These are phyloP conservation scores for Plenodomus tracheiphilus DNA, from an alignment of 2,329 filamentous ascomycete genomes.

Conservation along the genomic window DNA sequence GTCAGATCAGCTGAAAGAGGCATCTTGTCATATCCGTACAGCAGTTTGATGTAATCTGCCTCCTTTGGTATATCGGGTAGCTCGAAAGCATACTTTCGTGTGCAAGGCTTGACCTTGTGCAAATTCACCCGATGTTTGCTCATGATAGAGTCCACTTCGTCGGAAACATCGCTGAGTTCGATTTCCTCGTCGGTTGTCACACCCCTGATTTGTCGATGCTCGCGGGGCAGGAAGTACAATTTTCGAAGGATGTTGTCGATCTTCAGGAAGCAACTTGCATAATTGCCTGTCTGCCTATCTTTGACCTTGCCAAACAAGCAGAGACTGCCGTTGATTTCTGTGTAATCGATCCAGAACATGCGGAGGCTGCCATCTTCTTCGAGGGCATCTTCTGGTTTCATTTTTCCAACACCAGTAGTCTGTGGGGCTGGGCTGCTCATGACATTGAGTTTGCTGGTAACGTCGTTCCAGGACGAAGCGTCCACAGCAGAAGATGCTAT, in stretches of 20 bases:
- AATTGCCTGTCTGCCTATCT: constrained; percentile 77
- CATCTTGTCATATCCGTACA: constrained; percentile 90
- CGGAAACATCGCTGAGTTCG: constrained; percentile 85
- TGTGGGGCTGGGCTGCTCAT: constrained; percentile 73
- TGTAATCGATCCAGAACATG: constrained; percentile 98
- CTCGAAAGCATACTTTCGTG: constrained; percentile 94
- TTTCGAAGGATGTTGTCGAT: constrained; percentile 93
- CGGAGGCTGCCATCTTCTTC: constrained; percentile 89
- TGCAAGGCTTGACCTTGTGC: constrained; percentile 92
- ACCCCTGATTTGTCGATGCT: constrained; percentile 62
- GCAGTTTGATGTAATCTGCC: constrained; percentile 88
- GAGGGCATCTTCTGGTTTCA: constrained; percentile 81
- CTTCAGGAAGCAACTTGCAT: constrained; percentile 93
- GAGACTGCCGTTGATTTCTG: constrained; percentile 85
- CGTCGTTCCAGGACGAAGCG: constrained; percentile 82
- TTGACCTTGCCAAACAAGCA: constrained; percentile 96
- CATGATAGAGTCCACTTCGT: constrained; percentile 88
- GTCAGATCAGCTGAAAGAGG: constrained; percentile 69
- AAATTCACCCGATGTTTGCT: constrained; percentile 79
- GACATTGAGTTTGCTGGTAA: constrained; percentile 84
- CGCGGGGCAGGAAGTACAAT: constrained; percentile 86
- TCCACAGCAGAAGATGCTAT: constrained; percentile 64
- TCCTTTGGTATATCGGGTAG: constrained; percentile 84
- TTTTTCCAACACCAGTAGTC: constrained; percentile 71
- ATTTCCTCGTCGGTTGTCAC: constrained; percentile 76